phyloP scores from a whole-genome alignment of 2,329 filamentous ascomycete species.

The Phaeophleospora eucalypticola region DNA sequence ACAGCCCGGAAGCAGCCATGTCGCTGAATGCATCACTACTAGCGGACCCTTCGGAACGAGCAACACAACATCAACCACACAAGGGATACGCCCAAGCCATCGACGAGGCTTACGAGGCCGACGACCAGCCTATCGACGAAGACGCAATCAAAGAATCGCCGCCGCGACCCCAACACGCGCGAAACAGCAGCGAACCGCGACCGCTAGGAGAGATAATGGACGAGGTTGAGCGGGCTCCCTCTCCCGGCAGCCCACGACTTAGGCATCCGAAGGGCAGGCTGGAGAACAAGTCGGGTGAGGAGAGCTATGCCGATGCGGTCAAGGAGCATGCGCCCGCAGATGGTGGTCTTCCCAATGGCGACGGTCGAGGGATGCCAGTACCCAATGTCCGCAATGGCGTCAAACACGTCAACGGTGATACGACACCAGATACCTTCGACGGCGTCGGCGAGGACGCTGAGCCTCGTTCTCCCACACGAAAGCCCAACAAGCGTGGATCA shows the following conservation, averaged over 20 bases:
- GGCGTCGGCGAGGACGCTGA: conserved; percentile 29
- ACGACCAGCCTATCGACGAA: conserved; percentile 19
- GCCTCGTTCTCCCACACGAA: conserved; percentile 24
- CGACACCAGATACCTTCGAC: conserved; percentile 24
- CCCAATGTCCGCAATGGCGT: conserved; percentile 4
- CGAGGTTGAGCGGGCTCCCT: conserved; percentile 25
- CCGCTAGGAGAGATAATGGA: conserved; percentile 34
- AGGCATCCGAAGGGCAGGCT: conserved; percentile 27
- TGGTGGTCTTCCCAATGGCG: conserved; percentile 18
- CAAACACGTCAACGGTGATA: conserved; percentile 12
- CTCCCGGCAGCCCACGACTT: conserved; percentile 30
- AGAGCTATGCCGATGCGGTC: conserved; percentile 23
- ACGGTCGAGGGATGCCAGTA: conserved; percentile 17
- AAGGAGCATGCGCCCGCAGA: conserved; percentile 19
- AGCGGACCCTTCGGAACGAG: conserved; percentile 37
- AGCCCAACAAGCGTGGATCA: conserved; percentile 27
- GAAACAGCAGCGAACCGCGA: conserved; percentile 30
- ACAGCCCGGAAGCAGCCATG: conserved; percentile 26
- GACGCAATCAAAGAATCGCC: conserved; percentile 35
- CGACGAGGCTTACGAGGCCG: conserved; percentile 20
- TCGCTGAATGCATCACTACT: conserved; percentile 42
- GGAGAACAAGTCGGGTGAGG: conserved; percentile 20
- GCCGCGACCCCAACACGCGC: conserved; percentile 21
- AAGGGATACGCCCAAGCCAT: conserved; percentile 45
- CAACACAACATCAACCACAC: conserved; percentile 36